Conservation (phyloP, 306 rosid species). For the Leucaena leucocephala region DNA sequence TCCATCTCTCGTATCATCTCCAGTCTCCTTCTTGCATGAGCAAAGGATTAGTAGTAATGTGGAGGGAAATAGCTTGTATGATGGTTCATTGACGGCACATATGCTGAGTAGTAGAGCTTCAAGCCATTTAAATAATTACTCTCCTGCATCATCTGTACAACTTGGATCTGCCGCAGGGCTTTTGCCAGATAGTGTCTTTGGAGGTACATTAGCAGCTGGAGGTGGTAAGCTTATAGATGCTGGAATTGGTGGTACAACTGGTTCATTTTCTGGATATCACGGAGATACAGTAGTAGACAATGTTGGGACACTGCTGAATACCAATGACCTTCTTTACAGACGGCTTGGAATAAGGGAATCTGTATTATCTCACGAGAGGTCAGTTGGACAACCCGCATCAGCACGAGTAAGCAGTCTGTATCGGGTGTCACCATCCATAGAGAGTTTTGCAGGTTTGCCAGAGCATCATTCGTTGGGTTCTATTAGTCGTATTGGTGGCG, state of each 20-base stretch:
- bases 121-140: slow-evolving; percentile 44
- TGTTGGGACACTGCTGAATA: slow-evolving; percentile 37
- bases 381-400: slow-evolving; percentile 39
- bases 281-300: slow-evolving; percentile 40
- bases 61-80: slow-evolving; percentile 47
- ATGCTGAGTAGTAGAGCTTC: slow-evolving; percentile 39
- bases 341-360: slow-evolving; percentile 52
- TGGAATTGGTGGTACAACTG: slow-evolving; percentile 32
- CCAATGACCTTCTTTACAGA: slow-evolving; percentile 39
- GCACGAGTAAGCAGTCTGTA: slow-evolving; percentile 37
- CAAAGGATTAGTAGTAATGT: slow-evolving; percentile 42
- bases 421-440: slow-evolving; percentile 39
- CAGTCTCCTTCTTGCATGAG: slow-evolving; percentile 43
- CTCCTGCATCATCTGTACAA: slow-evolving; percentile 39
- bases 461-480: slow-evolving; percentile 37
- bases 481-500: slow-evolving; percentile 35
- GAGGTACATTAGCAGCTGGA: slow-evolving; percentile 33
- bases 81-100: slow-evolving; percentile 36
- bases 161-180: slow-evolving; percentile 43
- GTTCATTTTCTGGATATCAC: slow-evolving; percentile 44
- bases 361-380: slow-evolving; percentile 39
- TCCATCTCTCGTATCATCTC: slow-evolving; percentile 38
- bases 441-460: slow-evolving; percentile 39
- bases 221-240: slow-evolving; percentile 22
- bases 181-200: slow-evolving; percentile 40